Percentiles rank a stretch among this genome's conserved stretches.
Conservation (phyloP, 495 filamentous ascomycete genomes). For the Tetracladium setigerum region DNA sequence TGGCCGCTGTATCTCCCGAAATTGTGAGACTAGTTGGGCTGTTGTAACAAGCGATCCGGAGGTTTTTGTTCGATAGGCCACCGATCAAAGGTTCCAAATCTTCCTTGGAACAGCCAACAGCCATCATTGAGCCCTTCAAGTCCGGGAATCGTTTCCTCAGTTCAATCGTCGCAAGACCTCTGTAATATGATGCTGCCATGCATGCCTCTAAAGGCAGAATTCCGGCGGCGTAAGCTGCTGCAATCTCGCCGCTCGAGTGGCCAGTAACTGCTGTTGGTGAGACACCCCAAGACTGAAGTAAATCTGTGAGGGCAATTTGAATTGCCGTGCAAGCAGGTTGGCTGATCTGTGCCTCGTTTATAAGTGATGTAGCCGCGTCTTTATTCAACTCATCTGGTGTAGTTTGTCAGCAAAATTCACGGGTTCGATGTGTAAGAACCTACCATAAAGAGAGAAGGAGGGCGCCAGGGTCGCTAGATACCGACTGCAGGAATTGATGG, state of each 20-base stretch:
- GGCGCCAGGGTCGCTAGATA: conserved; percentile 21
- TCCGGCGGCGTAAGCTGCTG: conserved; percentile 45
- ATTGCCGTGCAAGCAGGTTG: conserved; percentile 48
- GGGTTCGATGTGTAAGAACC: background rate
- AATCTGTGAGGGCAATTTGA: conserved; percentile 46
- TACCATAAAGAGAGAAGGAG: conserved; percentile 12
- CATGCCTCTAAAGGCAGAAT: conserved; percentile 22
- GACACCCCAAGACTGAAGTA: conserved; percentile 43
- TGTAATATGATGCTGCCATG: conserved; percentile 47
- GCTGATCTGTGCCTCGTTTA: conserved; percentile 42
- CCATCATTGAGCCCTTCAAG: conserved; percentile 41
- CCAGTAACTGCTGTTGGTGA: conserved; percentile 32
- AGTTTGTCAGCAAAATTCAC: background rate
- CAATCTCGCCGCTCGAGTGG: conserved; percentile 64
- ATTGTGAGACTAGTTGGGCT: conserved; percentile 52
- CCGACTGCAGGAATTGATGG: conserved; percentile 33
- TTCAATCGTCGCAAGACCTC: conserved; percentile 17
- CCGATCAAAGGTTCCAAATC: conserved; percentile 33
- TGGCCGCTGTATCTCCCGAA: conserved; percentile 44
- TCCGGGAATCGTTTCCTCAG: conserved; percentile 8
- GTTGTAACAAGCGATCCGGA: conserved; percentile 46
- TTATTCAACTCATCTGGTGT: conserved; percentile 23
- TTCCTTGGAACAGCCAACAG: conserved; percentile 39
- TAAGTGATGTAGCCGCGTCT: conserved; percentile 15
- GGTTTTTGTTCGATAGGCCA: conserved; percentile 7